These are phyloP conservation scores for Camelina sativa DNA, from an alignment of 345 rosid species.

Conservation along the genomic window DNA sequence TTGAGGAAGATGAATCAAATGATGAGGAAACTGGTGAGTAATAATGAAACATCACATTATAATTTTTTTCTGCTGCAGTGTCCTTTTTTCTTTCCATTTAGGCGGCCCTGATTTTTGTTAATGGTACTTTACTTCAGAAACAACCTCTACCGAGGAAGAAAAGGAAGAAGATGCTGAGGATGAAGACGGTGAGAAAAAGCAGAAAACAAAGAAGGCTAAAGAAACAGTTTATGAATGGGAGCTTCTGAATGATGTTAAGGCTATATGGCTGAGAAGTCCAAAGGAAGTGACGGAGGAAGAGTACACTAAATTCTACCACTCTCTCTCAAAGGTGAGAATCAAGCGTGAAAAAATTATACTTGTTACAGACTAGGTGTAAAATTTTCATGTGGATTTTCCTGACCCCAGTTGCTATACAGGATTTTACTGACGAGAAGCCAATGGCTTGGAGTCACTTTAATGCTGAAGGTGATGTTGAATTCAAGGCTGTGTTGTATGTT, in stretches of 20 bases:
- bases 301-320: constrained; percentile 84
- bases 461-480: constrained; percentile 98
- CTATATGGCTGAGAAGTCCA: constrained; percentile 96
- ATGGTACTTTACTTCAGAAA: constrained; percentile 52
- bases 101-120: constrained; percentile 22
- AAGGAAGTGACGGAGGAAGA: constrained; percentile 96
- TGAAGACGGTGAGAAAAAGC: constrained; percentile 76
- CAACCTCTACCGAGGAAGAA: constrained; percentile 65
- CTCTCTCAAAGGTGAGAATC: constrained; percentile 78
- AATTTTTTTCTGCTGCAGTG: constrained; percentile 14
- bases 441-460: constrained; percentile 91
- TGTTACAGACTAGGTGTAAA: constrained; percentile 8
- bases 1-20: constrained; percentile 81
- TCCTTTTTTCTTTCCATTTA: constrained; percentile 14
- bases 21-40: constrained; percentile 76
- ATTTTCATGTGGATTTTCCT: constrained; percentile 27
- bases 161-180: constrained; percentile 71
- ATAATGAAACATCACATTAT: constrained; percentile 1
- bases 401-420: constrained; percentile 54
- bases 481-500: constrained; percentile 89
- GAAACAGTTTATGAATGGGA: constrained; percentile 93
- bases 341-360: neutral
- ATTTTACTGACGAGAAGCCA: constrained; percentile 85
- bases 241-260: constrained; percentile 92
- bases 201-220: constrained; percentile 76